Evolutionary conservation across 257 asterid species (phyloP), one percentile per base, ranked within the genome.

Genomic region (Ligustrum vulgare): DNA sequence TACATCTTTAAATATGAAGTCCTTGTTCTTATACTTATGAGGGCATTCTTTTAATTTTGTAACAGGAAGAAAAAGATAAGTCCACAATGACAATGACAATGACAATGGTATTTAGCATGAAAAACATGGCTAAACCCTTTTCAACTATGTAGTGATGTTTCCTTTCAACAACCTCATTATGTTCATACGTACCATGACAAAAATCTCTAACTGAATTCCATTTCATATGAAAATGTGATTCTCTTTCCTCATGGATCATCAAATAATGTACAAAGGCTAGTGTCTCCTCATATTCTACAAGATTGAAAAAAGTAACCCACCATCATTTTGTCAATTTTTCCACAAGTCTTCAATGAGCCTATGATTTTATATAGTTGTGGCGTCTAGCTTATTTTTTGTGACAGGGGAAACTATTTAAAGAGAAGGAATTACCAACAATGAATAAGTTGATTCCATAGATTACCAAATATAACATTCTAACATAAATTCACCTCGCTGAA

Each of bases 381-480:
- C 1, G 64, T 56, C 16, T 8, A 35, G 6, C 7, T 35, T 37
- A 37, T 20, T 5, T 56, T 56, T 10, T 58, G 18, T 22, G 2
- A 20, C 2, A 9, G 31, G 1, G 2, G 65, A 8, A 23, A 22
- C 33, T n/a, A 58, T 58, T 58, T 58, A 58, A 58, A 58, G 65
- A 37, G 22, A 58, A 58, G 6, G 58, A 15, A 13, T 49, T 49
- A 16, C 28, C 41, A n/a, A 51, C 20, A 66, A 10, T 67, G 23
- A 31, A 9, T 45, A 43, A 70, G 12, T 41, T 64, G 31, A 11
- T 51, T 51, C 15, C 13, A 70, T 39, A 10, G 41, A 74, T 37
- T 65, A 45, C 36, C 32, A n/a, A 41, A 73, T 41, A 58, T 41
- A 69, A 54, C 72, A 56, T 73, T 75, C 69, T 10, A 22, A 22